Conservation (phyloP, 352 stramenopile genomes). For the Hyaloperonospora arabidopsidis region DNA sequence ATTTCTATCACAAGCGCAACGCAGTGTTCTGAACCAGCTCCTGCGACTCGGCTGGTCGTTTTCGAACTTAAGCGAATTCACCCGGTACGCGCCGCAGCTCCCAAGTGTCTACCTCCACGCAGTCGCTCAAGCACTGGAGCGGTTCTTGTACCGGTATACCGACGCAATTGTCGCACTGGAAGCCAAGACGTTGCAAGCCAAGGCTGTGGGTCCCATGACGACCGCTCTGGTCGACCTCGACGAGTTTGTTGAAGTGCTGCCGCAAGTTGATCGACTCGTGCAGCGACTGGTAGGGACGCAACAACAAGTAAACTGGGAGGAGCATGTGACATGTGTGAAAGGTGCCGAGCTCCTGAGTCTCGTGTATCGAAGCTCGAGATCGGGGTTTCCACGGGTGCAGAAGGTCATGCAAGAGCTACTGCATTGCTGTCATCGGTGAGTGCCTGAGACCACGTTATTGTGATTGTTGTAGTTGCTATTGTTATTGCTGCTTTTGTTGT, state of each 20-base stretch:
- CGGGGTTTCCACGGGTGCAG: conserved; percentile 52
- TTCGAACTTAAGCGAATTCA: conserved; percentile 45
- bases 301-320: not conserved
- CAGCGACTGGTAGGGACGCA: conserved; percentile 19
- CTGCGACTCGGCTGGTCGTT: conserved; percentile 48
- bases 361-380: conserved; percentile 36
- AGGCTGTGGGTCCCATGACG: conserved; percentile 46
- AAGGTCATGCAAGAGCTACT: conserved; percentile 49
- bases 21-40: conserved; percentile 45
- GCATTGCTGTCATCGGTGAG: conserved; percentile 45
- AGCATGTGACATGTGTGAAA: conserved; percentile 17
- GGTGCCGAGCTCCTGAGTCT: conserved; percentile 38
- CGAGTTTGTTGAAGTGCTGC: conserved; percentile 50
- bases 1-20: conserved; percentile 48
- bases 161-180: conserved; percentile 49
- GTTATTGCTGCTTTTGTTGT: conserved; percentile 2
- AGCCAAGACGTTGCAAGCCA: conserved; percentile 37
- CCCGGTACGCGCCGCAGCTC: conserved; percentile 9
- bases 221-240: conserved; percentile 66
- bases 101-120: conserved; percentile 55
- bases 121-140: conserved; percentile 49
- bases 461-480: not conserved
- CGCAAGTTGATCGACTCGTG: conserved; percentile 50
- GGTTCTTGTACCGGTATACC: conserved; percentile 40
- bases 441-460: not conserved